Evolutionary conservation across 352 stramenopile genomes (phyloP), one percentile per base, ranked within the genome.

Genomic region (Globisporangium cederbergense): DNA sequence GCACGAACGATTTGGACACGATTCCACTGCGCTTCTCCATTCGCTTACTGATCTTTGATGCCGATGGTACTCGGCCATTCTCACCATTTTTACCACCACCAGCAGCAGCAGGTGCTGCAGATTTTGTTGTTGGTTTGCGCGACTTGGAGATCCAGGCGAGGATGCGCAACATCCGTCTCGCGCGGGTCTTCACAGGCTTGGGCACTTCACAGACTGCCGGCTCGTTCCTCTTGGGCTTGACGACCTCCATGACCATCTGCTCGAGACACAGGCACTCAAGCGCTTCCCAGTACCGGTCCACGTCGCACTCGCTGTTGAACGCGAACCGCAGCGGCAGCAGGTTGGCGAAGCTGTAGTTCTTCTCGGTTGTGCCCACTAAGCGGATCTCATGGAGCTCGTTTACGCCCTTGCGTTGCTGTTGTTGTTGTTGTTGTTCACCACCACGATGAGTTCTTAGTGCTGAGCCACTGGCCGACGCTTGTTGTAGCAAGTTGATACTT

Each of bases 261-360:
- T 95, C 86, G 3, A 93, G 68, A 53, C 83, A 93, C 0, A 93
- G 64, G 45, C 86, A 92, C 59, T 95, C 81, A 0, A 95, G 67
- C 11, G 84, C 77, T 60, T 93, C 83, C 86, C 86, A 95, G 62
- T 89, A 95, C 2, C 65, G 67, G 58, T 85, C 73, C 9, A 93
- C 71, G 28, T 91, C 74, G n/a, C 51, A 25, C 32, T 58, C 45
- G 1, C 66, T 75, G 18, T 71, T 42, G 45, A 93, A 78, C 2
- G 62, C 62, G 64, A 90, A 87, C n/a, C 66, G 64, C 30, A 95
- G 59, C 18, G 84, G 86, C 14, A 95, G 36, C 18, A 72, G 64
- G 50, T 75, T 72, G 0, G 68, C 73, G 56, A 95, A 95, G 22
- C 76, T 88, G 59, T 93, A 95, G 20, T 65, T 80, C 38, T 86